Conservation (phyloP, 1,139 yeast species). For the Sporopachydermia cereana region DNA sequence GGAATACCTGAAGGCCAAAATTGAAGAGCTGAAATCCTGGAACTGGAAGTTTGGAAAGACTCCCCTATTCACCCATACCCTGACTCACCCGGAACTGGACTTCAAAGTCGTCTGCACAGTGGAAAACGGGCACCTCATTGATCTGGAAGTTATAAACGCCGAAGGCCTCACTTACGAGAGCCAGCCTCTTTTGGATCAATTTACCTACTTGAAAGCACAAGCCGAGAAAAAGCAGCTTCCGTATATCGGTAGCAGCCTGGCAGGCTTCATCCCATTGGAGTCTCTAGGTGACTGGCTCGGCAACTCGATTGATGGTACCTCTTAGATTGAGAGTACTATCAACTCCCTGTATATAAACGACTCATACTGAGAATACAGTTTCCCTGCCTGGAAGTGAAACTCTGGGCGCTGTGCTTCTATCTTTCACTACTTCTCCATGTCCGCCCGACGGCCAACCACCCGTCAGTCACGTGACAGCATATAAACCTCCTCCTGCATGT, state of each 20-base stretch:
- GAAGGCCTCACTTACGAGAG: background rate
- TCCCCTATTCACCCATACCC: conserved; percentile 46
- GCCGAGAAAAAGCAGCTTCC: background rate
- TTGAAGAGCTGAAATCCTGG: conserved; percentile 43
- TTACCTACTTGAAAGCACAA: conserved; percentile 2
- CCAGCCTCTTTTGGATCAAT: background rate
- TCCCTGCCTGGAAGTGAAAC: no score
- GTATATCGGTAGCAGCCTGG: background rate
- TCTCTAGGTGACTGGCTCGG: conserved; percentile 2
- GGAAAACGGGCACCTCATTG: conserved; percentile 28
- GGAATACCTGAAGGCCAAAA: conserved; percentile 21
- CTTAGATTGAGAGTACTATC: no score
- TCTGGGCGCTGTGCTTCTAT: no score
- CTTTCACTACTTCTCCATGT: no score
- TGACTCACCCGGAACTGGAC: conserved; percentile 25
- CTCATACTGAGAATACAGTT: no score
- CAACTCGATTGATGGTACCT: background rate
- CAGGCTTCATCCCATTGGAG: background rate
- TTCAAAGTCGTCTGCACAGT: conserved; percentile 30
- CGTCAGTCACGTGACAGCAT: no score
- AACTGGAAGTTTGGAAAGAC: conserved; percentile 64
- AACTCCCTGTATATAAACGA: no score
- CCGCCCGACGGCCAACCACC: no score
- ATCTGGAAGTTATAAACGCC: conserved; percentile 12
- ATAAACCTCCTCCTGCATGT: no score